Percentiles rank a stretch among this genome's conserved stretches.
Conservation (phyloP, 495 filamentous ascomycete genomes). For the Corynascus novoguineensis region DNA sequence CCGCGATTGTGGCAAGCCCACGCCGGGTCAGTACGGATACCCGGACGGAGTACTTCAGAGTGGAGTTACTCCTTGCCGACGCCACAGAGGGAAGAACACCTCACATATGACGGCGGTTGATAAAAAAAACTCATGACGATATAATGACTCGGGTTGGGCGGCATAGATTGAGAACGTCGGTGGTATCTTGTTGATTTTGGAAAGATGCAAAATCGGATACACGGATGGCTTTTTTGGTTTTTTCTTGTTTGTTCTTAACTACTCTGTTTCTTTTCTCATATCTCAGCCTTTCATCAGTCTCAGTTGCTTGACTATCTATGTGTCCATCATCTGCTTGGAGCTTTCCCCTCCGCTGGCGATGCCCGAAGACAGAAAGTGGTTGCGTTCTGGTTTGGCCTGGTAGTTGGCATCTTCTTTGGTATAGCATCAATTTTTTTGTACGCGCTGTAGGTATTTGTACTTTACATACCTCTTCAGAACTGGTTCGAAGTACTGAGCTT, state of each 20-base stretch:
- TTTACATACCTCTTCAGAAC: background rate
- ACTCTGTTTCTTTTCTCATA: background rate
- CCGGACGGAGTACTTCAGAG: too few species aligned
- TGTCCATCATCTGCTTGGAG: background rate
- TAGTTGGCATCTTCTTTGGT: background rate
- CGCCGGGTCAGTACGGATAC: background rate
- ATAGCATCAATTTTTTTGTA: constrained; percentile 1
- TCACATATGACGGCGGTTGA: background rate
- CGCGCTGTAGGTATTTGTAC: constrained; percentile 9
- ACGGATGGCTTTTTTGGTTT: background rate
- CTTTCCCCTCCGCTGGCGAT: background rate
- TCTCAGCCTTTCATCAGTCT: constrained; percentile 3
- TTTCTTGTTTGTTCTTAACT: constrained; percentile 5
- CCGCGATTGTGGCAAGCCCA: background rate
- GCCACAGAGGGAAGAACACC: background rate
- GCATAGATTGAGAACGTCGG: constrained; percentile 1
- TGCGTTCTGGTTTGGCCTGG: background rate
- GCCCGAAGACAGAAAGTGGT: background rate
- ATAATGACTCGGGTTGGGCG: background rate
- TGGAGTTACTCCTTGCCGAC: background rate
- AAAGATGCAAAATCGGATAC: constrained; percentile 9
- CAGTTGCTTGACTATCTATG: too few species aligned
- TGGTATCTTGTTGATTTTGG: background rate
- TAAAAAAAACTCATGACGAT: background rate
- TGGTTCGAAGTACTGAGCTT: background rate